phyloP scores from a whole-genome alignment of 441 rosid species.

The Jatropha podagrica region DNA sequence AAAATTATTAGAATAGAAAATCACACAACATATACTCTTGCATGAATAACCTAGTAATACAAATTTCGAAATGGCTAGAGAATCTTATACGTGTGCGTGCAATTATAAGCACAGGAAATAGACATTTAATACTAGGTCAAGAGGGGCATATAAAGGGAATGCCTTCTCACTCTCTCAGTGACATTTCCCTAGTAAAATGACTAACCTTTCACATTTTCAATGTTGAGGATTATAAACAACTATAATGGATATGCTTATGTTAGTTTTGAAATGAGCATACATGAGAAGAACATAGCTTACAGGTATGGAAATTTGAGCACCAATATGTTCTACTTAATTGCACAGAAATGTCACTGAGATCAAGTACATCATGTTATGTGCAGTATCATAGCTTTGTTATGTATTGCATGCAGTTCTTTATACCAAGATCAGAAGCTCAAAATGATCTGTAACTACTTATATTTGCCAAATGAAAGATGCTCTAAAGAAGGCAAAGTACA shows the following conservation, averaged over 20 bases:
- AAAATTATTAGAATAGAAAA: conserved; percentile 2
- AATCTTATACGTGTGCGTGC: not conserved
- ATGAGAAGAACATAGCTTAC: not conserved
- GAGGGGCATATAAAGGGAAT: not conserved
- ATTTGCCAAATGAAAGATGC: not conserved
- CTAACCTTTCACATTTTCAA: not conserved
- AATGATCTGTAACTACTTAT: not conserved
- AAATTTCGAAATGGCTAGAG: not conserved
- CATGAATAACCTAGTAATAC: not conserved
- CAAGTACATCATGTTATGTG: not conserved
- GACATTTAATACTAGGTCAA: not conserved
- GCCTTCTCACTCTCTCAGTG: not conserved
- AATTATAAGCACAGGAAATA: not conserved
- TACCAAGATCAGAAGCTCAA: not conserved
- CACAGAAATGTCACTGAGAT: not conserved
- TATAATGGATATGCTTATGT: not conserved
- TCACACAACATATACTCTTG: not conserved
- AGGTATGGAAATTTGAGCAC: not conserved
- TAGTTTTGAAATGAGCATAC: not conserved
- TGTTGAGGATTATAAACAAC: not conserved
- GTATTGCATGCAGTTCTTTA: not conserved
- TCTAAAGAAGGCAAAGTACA: not conserved
- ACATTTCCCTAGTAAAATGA: not conserved
- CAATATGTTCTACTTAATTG: not conserved
- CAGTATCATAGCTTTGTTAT: not conserved